Base-by-base conservation (phyloP, 2,329 filamentous ascomycete genomes). In the Boeremia exigua region DNA sequence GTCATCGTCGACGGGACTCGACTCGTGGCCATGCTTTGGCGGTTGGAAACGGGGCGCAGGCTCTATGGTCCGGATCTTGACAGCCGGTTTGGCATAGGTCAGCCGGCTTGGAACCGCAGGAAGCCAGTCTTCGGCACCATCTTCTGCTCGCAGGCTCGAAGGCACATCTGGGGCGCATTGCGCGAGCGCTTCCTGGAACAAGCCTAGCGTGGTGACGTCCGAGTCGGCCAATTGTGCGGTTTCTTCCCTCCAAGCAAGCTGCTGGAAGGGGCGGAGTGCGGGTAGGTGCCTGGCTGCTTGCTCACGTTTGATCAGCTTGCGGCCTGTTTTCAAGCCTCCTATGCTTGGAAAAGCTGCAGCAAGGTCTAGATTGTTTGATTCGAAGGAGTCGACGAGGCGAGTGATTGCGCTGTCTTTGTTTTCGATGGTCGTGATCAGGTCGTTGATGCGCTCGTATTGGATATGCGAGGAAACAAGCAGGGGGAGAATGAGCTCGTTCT, bases 371-470 rank as follows among this genome's bases (percentile, higher is more conserved):
- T 82, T 81, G 36, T 82, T 79, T 1, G 77, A 75, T 61, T 86
- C 84, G 44, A 86, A 78, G 57, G 84, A 82, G 63, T 88, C 85
- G 25, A 86, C 77, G 19, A 88, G 72, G 51, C 82, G 85, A 7
- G 75, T 76, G 46, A 88, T 82, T 15, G 84, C 79, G 67, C 80
- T 83, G 64, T 88, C 86, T 66, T 88, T 88, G 27, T 82, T 80
- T 48, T 76, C 75, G 11, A 88, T 69, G 37, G 79, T 78, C 4
- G 78, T 70, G 15, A 85, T 68, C 6, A 88, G 75, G 19, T 74
- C 74, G 27, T 75, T 69, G 23, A 85, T 78, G 30, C 82, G 80
- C 30, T 73, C 71, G 53, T 80, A 78, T 54, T 81, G 78, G 2
- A 74, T 74, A 29, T 79, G 75, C 15, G 81, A 79, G 19, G 80